phyloP scores from a whole-genome alignment of 2,329 filamentous ascomycete species.

The Colletotrichum viniferum region DNA sequence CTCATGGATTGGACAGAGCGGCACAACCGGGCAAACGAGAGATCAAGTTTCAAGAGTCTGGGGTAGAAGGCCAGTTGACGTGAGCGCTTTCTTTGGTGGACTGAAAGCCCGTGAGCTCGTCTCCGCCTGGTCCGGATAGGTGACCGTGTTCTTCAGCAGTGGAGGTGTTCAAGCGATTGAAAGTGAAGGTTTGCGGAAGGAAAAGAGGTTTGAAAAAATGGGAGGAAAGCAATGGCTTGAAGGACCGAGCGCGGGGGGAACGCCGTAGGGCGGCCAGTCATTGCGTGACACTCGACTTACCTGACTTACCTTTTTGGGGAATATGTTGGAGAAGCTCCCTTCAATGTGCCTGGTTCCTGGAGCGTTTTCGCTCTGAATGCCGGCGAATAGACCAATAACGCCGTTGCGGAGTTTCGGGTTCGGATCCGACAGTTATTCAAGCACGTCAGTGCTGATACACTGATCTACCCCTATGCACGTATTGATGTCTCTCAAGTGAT shows the following conservation, averaged over 20 bases:
- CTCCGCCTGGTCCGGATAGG: background rate
- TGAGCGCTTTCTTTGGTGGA: background rate
- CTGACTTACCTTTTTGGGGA: background rate
- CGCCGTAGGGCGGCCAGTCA: background rate
- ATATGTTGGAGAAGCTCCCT: background rate
- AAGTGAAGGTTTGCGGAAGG: background rate
- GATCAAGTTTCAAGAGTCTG: constrained; percentile 9
- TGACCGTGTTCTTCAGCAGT: background rate
- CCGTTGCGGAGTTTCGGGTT: background rate
- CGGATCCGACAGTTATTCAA: background rate
- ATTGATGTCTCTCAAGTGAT: background rate
- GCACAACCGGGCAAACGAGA: background rate
- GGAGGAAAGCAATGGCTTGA: background rate
- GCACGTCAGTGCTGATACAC: background rate
- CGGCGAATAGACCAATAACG: background rate
- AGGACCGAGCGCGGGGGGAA: background rate
- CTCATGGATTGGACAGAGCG: background rate
- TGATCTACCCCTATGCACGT: background rate
- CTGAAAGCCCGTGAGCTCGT: background rate
- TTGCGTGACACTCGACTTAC: background rate
- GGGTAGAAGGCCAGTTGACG: background rate
- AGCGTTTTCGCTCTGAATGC: background rate
- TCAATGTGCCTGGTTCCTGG: background rate
- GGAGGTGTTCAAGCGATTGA: background rate
- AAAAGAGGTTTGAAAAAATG: background rate